phyloP scores from a whole-genome alignment of 177 flowering plant genomes.

The Vitis hybrid region DNA sequence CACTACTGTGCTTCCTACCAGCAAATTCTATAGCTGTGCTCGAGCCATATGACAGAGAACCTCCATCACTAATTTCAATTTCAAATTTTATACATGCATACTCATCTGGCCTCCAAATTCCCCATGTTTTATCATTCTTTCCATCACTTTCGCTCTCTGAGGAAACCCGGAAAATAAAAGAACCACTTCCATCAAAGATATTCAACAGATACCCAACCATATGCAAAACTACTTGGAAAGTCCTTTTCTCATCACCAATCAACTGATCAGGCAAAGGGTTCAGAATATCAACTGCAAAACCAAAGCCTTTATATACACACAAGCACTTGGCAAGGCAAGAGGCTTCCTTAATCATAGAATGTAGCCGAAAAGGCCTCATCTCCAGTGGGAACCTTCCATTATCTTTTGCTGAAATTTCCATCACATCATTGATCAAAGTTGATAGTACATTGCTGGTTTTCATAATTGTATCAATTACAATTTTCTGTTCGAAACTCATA shows the following conservation, averaged over 20 bases:
- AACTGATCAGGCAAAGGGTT: slow-evolving; percentile 45
- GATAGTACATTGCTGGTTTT: slow-evolving; percentile 45
- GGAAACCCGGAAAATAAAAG: slow-evolving; percentile 35
- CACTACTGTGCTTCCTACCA: slow-evolving; percentile 21
- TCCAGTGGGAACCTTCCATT: slow-evolving; percentile 34
- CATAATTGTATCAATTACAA: slow-evolving; percentile 43
- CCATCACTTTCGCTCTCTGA: slow-evolving; percentile 25
- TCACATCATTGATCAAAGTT: slow-evolving; percentile 47
- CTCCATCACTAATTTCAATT: slow-evolving; percentile 25
- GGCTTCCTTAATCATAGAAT: slow-evolving; percentile 50
- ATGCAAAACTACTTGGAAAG: slow-evolving; percentile 56
- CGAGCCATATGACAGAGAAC: slow-evolving; percentile 18
- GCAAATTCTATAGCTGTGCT: slow-evolving; percentile 1
- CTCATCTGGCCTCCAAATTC: slow-evolving; percentile 31
- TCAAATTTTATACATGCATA: slow-evolving; percentile 36
- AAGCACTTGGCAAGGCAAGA: slow-evolving; percentile 53
- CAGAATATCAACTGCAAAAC: slow-evolving; percentile 36
- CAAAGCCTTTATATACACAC: slow-evolving; percentile 38
- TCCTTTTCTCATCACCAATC: slow-evolving; percentile 53
- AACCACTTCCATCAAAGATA: slow-evolving; percentile 23
- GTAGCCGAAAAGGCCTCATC: slow-evolving; percentile 43
- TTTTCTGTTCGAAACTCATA: slow-evolving; percentile 29
- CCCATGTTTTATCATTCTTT: slow-evolving; percentile 23
- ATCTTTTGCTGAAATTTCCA: slow-evolving; percentile 44
- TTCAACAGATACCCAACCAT: slow-evolving; percentile 51